Conservation (phyloP, 805 yeast genomes). For the Starmerella sp. region DNA sequence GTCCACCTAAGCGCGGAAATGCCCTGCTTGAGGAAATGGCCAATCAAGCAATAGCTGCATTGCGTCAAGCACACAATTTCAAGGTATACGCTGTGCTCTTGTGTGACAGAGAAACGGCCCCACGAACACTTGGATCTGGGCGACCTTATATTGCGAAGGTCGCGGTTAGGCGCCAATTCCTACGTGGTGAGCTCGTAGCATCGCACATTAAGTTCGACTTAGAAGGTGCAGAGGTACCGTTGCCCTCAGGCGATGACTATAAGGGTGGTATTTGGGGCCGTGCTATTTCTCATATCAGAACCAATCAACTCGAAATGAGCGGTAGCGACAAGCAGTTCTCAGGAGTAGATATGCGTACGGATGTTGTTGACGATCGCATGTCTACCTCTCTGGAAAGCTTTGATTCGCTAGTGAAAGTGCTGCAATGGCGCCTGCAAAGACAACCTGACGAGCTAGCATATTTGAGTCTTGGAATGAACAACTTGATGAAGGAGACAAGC, state of each 20-base stretch:
- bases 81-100: slow-evolving; percentile 72
- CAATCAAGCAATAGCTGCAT: slow-evolving; percentile 34
- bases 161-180: slow-evolving; percentile 65
- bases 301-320: slow-evolving; percentile 38
- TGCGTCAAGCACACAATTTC: slow-evolving; percentile 54
- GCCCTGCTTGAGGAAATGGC: slow-evolving; percentile 44
- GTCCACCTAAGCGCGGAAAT: slow-evolving; percentile 33
- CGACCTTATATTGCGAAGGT: slow-evolving; percentile 87
- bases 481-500: slow-evolving; percentile 39
- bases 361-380: slow-evolving; percentile 68
- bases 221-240: slow-evolving; percentile 44
- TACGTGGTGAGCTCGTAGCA: slow-evolving; percentile 68
- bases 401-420: slow-evolving; percentile 54
- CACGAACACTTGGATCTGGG: slow-evolving; percentile 74
- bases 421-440: slow-evolving; percentile 64
- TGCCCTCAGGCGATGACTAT: slow-evolving; percentile 66
- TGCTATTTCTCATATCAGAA: slow-evolving; percentile 57
- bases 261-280: slow-evolving; percentile 78
- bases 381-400: slow-evolving; percentile 66
- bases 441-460: slow-evolving; percentile 76
- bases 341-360: slow-evolving; percentile 65
- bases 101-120: slow-evolving; percentile 68
- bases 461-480: slow-evolving; percentile 33
- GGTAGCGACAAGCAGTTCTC: slow-evolving; percentile 66
- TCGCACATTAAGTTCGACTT: slow-evolving; percentile 70